A percentile compares a stretch with the other conserved stretches of the same genome.
Evolutionary conservation across 2,329 filamentous ascomycete genomes (phyloP).

Genomic region (Penicillium sp.): DNA sequence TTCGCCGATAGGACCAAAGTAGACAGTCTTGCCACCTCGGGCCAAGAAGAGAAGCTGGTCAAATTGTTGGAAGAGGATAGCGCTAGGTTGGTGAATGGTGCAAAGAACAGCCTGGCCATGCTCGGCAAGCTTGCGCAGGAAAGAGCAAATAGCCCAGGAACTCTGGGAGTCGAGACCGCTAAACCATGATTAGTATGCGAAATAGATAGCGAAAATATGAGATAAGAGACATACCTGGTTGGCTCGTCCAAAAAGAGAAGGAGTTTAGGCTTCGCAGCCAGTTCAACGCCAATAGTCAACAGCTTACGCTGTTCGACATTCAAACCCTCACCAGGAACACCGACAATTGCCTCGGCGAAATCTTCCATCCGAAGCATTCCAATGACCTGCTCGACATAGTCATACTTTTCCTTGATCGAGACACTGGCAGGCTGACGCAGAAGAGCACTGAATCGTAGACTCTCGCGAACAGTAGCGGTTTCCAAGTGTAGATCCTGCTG

Average conservation of each 20-base stretch:
- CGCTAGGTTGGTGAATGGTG: conserved; percentile 89
- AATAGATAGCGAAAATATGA: background rate
- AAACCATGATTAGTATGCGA: conserved; percentile 1
- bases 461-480: conserved; percentile 83
- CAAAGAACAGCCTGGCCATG: conserved; percentile 84
- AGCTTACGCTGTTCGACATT: conserved; percentile 67
- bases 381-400: conserved; percentile 80
- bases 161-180: conserved; percentile 85
- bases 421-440: conserved; percentile 79
- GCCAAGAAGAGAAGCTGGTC: conserved; percentile 64
- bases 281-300: conserved; percentile 89
- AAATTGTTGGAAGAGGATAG: conserved; percentile 84
- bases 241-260: conserved; percentile 90
- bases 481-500: conserved; percentile 77
- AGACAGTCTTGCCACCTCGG: conserved; percentile 65
- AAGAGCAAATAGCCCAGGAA: conserved; percentile 80
- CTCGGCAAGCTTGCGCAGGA: conserved; percentile 82
- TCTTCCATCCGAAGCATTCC: conserved; percentile 84
- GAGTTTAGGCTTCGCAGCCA: conserved; percentile 85
- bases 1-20: conserved; percentile 66
- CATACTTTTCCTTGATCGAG: conserved; percentile 72
- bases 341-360: conserved; percentile 86
- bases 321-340: conserved; percentile 76
- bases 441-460: conserved; percentile 78
- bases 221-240: conserved; percentile 41